Conservation (phyloP, 192 early-diverging fungal species). For the Entrophospora sp. region DNA sequence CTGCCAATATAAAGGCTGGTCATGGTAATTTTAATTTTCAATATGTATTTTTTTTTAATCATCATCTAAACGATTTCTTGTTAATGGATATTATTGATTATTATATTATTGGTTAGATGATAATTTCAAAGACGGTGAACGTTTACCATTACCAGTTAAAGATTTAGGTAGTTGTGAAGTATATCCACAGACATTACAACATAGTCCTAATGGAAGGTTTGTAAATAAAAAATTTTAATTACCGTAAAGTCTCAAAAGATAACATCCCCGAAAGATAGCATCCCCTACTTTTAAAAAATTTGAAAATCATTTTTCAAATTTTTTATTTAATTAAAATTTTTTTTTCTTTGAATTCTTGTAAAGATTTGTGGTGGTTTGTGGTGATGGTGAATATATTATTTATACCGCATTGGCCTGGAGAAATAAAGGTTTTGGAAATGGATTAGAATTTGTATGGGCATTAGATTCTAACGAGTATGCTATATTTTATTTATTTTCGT, state of each 20-base stretch:
- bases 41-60: no score
- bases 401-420: constrained; percentile 99
- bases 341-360: background rate
- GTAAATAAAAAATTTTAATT: background rate
- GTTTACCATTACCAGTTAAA: constrained; percentile 73
- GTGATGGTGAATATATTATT: constrained; percentile 99
- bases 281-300: no score
- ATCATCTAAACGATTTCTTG: no score
- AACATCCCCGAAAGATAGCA: no score
- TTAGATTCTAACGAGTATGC: constrained; percentile 82
- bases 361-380: constrained; percentile 93
- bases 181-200: constrained; percentile 90
- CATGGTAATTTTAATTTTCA: constrained; percentile 42
- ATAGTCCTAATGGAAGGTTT: constrained; percentile 83
- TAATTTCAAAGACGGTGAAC: constrained; percentile 88
- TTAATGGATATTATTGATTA: background rate
- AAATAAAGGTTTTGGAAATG: constrained; percentile 97
- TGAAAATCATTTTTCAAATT: background rate
- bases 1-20: constrained; percentile 83
- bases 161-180: constrained; percentile 97
- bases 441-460: constrained; percentile 96
- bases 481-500: background rate
- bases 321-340: background rate
- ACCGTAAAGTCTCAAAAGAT: no score
- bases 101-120: constrained; percentile 59